Base-by-base conservation (phyloP, 108 stramenopile species). In the Cyclotella cryptica region DNA sequence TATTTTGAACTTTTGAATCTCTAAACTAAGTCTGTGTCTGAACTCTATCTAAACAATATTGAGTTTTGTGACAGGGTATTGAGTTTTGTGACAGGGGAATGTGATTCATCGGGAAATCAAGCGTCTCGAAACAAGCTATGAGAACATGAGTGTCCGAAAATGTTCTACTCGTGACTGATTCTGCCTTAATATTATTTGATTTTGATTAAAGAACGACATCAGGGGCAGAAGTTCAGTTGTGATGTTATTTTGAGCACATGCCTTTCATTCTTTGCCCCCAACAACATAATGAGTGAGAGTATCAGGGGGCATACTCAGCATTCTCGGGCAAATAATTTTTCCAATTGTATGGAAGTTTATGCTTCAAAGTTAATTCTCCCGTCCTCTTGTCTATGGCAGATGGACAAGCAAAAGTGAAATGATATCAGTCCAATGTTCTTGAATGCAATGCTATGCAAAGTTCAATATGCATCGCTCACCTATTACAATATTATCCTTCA, bases 271-370 rank as follows among this genome's bases (percentile, higher is more conserved):
- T 72, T 35, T 35, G 6, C 2, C 35, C 35, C 4, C 35, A 35
- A 35, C n/a, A n/a, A n/a, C n/a, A n/a, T n/a, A 35, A 35, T 6
- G 49, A 93, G 94, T 72, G 72, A 83, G 58, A 92, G 69, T 17
- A 91, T 95, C 45, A 86, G 66, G 74, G 93, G 92, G 51, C 94
- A 92, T 44, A 92, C 93, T 61, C 71, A 17, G 71, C 58, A 61
- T 72, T 74, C 54, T 75, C 72, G 28, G 93, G 92, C 35, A 95
- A 69, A 69, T 95, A 93, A 77, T 95, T 89, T 78, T 90, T 90
- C 95, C 95, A 96, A 66, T 96, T 96, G 71, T 90, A 90, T 11
- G 95, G 95, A 53, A 96, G 53, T 66, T 88, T 88, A 45, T 96
- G 94, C 68, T 77, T 85, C 54, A 92, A 71, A 18, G 92, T 96